phyloP scores from a whole-genome alignment of 805 yeast genomes.

The Yamadazyma tumulicola region DNA sequence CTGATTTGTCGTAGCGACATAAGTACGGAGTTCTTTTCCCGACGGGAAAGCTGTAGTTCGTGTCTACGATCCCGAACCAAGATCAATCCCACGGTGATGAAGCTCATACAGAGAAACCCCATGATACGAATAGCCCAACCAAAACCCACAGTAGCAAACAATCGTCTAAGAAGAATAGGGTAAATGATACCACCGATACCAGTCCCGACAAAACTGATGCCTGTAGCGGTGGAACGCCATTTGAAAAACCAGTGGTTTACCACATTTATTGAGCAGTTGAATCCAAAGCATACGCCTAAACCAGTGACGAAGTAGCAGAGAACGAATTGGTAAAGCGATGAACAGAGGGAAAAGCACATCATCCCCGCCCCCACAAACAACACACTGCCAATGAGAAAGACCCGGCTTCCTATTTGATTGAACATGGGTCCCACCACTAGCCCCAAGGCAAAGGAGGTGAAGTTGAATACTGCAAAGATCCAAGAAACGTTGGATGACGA shows the following conservation, averaged over 20 bases:
- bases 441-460: conserved; percentile 25
- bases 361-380: conserved; percentile 20
- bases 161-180: conserved; percentile 48
- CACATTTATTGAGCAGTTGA: conserved; percentile 55
- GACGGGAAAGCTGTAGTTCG: not conserved
- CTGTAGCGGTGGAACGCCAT: conserved; percentile 44
- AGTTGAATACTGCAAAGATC: conserved; percentile 30
- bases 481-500: conserved; percentile 22
- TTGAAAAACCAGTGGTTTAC: conserved; percentile 66
- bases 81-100: conserved; percentile 15
- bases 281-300: conserved; percentile 57
- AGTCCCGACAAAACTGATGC: conserved; percentile 63
- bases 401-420: conserved; percentile 22
- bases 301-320: conserved; percentile 48
- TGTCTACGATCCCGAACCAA: conserved; percentile 18
- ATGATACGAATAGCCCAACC: conserved; percentile 53
- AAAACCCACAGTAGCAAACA: conserved; percentile 48
- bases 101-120: conserved; percentile 18
- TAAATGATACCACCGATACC: conserved; percentile 61
- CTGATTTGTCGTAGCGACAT: conserved; percentile 17
- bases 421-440: conserved; percentile 26
- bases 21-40: conserved; percentile 2
- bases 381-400: conserved; percentile 17
- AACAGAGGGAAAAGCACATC: conserved; percentile 21
- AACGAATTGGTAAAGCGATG: conserved; percentile 46